These are phyloP conservation scores for Podospora pseudocomata DNA, from an alignment of 495 filamentous ascomycete species.

Conservation along the genomic window DNA sequence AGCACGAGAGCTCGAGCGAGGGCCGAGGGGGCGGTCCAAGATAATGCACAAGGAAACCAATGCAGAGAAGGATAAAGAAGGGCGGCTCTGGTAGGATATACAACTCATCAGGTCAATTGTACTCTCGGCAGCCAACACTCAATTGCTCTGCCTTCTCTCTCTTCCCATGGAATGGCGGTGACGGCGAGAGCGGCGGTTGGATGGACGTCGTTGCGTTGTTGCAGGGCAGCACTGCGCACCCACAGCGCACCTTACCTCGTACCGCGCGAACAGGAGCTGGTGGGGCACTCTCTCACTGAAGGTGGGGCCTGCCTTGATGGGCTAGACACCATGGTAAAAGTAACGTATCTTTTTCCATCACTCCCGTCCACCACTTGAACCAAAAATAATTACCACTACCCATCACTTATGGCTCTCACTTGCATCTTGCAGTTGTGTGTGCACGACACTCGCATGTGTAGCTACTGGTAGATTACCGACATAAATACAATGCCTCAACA, in stretches of 20 bases:
- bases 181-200: conserved; percentile 23
- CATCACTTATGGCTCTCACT: no score
- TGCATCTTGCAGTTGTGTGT: background rate
- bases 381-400: background rate
- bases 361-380: background rate
- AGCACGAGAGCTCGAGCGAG: background rate
- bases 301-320: background rate
- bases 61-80: conserved; percentile 7
- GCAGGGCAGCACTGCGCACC: conserved; percentile 1
- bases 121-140: background rate
- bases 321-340: background rate
- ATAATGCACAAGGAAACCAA: background rate
- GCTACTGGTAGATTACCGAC: background rate
- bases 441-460: background rate
- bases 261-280: background rate
- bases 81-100: background rate
- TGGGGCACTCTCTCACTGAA: background rate
- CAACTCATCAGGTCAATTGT: background rate
- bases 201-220: conserved; percentile 2
- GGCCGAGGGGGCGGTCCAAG: background rate
- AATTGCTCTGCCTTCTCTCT: conserved; percentile 10
- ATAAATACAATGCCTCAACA: background rate
- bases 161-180: conserved; percentile 37
- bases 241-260: background rate
- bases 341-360: background rate